Base-by-base conservation (phyloP, 73 alveolate species). In the Paramecium caudatum region DNA sequence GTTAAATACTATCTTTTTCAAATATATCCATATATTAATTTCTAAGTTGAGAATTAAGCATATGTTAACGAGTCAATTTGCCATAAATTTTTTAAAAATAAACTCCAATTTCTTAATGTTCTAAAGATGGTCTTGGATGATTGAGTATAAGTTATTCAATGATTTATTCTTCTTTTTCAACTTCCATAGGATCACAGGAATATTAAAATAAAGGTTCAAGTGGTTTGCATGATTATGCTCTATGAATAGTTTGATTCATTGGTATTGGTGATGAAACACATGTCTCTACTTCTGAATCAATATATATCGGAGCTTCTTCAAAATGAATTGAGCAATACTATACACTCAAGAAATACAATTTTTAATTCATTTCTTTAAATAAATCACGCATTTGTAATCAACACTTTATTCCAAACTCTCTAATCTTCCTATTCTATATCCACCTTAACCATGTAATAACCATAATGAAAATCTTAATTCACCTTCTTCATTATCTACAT, bases 361-460 rank as follows among this genome's bases (percentile, higher is more conserved):
- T 19, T 50, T 50, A 50, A 27, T 27, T 55, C 80, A 55, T 55
- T 55, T 55, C 80, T 55, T 55, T 55, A 55, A 55, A 55, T 55
- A 55, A 55, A 55, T 55, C 80, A 55, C 80, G 30, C 80, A 55
- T 55, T 55, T 55, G 30, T 55, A 55, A 27, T 55, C 80, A 55
- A 55, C 80, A 21, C 80, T 55, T 55, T 55, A 21, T 9, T 55
- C 80, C 30, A 55, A 55, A 55, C 80, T 55, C n/a, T 55, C 80
- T 21, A 55, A 55, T 23, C 80, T 55, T 21, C 80, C 80, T 12
- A 55, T 55, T 23, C 80, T 55, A 55, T 55, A 55, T 1, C 80
- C 80, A 23, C 80, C 80, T 27, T 55, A 55, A 27, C 80, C 80
- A 55, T 55, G 80, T 10, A 55, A 55, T 3, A 55, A 9, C 80